Conservation (phyloP, 495 filamentous ascomycete genomes). For the Aspergillus affinis region DNA sequence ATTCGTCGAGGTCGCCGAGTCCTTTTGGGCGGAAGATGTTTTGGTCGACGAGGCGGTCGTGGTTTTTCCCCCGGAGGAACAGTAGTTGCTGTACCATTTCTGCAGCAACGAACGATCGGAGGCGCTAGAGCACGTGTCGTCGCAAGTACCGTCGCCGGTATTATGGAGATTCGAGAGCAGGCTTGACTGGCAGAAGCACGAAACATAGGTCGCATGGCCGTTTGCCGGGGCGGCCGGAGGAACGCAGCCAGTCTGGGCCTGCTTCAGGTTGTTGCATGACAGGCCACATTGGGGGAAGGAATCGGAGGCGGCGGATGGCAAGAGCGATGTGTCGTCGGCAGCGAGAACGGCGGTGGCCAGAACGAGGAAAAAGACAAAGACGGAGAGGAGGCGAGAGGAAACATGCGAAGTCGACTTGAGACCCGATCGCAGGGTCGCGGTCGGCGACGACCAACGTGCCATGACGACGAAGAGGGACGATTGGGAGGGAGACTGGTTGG, state of each 20-base stretch:
- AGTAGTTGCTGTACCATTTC: conserved; percentile 51
- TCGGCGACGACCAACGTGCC: conserved; percentile 18
- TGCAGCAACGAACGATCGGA: conserved; percentile 41
- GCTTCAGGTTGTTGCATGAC: conserved; percentile 41
- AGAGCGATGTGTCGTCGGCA: conserved; percentile 20
- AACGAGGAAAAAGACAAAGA: conserved; percentile 6
- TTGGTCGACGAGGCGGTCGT: conserved; percentile 10
- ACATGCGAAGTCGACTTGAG: not conserved
- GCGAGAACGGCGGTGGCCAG: not conserved
- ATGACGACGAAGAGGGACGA: conserved; percentile 11
- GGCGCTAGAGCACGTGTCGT: conserved; percentile 33
- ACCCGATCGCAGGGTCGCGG: not conserved
- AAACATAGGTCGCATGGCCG: conserved; percentile 40
- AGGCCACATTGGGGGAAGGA: conserved; percentile 52
- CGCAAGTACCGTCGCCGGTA: conserved; percentile 34
- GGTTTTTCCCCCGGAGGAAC: conserved; percentile 28
- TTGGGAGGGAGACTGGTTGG: not conserved
- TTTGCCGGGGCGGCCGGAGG: conserved; percentile 34
- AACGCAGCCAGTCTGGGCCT: conserved; percentile 47
- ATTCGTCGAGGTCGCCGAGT: conserved; percentile 14
- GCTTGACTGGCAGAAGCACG: conserved; percentile 56
- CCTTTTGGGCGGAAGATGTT: conserved; percentile 16
- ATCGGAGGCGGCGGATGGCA: conserved; percentile 35
- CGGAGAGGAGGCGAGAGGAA: not conserved
- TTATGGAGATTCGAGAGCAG: conserved; percentile 40